phyloP scores from a whole-genome alignment of 2,329 filamentous ascomycete species.

The Aplosporella prunicola region DNA sequence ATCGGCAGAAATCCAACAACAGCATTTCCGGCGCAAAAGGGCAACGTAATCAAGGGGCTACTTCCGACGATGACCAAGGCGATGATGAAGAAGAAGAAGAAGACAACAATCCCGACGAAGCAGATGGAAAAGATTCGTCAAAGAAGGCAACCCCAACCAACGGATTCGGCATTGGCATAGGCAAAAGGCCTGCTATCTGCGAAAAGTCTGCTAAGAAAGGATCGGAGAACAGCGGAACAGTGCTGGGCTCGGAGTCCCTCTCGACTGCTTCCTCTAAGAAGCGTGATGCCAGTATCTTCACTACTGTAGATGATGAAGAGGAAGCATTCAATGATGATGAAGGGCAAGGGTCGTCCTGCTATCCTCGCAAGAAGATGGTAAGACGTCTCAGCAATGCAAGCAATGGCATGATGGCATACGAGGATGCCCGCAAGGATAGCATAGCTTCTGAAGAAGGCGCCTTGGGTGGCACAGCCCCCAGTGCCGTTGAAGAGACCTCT shows the following conservation, averaged over 20 bases:
- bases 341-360: conserved; percentile 11
- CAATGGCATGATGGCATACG: conserved; percentile 27
- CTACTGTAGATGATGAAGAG: conserved; percentile 21
- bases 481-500: conserved; percentile 19
- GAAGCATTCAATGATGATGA: conserved; percentile 17
- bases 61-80: conserved; percentile 8
- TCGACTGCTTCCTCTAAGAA: conserved; percentile 26
- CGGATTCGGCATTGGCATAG: conserved; percentile 24
- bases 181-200: conserved; percentile 27
- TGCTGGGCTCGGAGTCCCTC: conserved; percentile 7
- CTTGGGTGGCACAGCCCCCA: too few species aligned
- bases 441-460: conserved; percentile 12
- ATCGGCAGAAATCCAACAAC: background rate
- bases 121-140: too few species aligned
- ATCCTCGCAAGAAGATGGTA: conserved; percentile 30
- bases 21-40: background rate
- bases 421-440: conserved; percentile 14
- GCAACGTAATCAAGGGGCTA: background rate
- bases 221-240: conserved; percentile 21
- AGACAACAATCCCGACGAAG: conserved; percentile 24
- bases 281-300: conserved; percentile 30
- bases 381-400: conserved; percentile 26
- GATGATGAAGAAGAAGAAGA: conserved; percentile 19
- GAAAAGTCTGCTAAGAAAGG: conserved; percentile 20
- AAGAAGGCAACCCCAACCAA: conserved; percentile 25